Percentiles rank a stretch among this genome's conserved stretches.
Conservation (phyloP, 2,329 filamentous ascomycete species). For the Pseudocercospora ulei region DNA sequence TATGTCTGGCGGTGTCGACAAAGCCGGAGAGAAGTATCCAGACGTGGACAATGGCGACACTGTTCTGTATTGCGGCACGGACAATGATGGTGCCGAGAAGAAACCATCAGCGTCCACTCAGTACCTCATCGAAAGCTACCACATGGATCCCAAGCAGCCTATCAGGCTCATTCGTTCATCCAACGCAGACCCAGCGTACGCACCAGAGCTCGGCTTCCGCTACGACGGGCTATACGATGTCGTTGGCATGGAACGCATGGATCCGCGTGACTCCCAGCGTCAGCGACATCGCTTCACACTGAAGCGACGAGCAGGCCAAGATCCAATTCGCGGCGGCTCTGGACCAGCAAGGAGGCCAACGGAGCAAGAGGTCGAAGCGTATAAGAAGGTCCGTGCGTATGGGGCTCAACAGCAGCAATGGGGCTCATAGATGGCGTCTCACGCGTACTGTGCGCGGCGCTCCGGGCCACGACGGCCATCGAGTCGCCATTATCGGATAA, state of each 20-base stretch:
- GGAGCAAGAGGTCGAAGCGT: slow-evolving; percentile 32
- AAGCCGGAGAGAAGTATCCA: slow-evolving; percentile 34
- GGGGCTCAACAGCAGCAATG: slow-evolving; percentile 4
- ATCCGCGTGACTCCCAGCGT: slow-evolving; percentile 35
- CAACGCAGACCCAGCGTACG: slow-evolving; percentile 38
- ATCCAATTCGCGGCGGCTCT: slow-evolving; percentile 40
- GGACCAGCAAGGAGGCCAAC: slow-evolving; percentile 41
- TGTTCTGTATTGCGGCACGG: slow-evolving; percentile 48
- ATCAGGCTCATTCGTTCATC: slow-evolving; percentile 46
- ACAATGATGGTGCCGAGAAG: slow-evolving; percentile 28
- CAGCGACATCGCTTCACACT: slow-evolving; percentile 44
- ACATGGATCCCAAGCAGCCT: slow-evolving; percentile 30
- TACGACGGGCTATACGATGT: slow-evolving; percentile 52
- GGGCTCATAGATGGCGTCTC: neutral
- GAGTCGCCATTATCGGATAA: no score
- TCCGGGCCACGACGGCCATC: no score
- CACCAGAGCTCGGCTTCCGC: slow-evolving; percentile 44
- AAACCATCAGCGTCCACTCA: slow-evolving; percentile 36
- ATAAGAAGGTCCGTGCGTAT: slow-evolving; percentile 20
- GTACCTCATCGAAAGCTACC: slow-evolving; percentile 37
- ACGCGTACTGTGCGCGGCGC: no score
- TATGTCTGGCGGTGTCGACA: slow-evolving; percentile 37
- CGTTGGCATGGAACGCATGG: slow-evolving; percentile 34
- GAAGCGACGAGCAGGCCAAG: slow-evolving; percentile 38
- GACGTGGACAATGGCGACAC: slow-evolving; percentile 45